A percentile compares a stretch with the other conserved stretches of the same genome.
These are phyloP conservation scores for Phalaenopsis hybrid DNA, from an alignment of 116 monocot genomes.

Conservation along the genomic window DNA sequence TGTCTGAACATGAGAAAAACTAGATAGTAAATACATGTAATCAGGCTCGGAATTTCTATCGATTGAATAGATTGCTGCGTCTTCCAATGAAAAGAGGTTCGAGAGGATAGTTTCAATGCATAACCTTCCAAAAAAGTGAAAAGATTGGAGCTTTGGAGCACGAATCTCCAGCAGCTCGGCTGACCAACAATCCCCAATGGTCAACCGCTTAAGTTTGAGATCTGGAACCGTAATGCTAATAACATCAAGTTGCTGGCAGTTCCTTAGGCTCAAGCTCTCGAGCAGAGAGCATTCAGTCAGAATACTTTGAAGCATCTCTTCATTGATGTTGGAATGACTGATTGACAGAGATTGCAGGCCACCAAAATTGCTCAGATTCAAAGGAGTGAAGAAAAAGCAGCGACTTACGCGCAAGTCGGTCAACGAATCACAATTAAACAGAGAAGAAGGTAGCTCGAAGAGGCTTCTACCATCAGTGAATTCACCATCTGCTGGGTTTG, in stretches of 20 bases:
- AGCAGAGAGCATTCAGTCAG: constrained; percentile 21
- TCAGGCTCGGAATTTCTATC: background rate
- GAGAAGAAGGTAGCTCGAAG: too few species aligned
- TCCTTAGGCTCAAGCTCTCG: constrained; percentile 21
- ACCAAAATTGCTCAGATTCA: constrained; percentile 3
- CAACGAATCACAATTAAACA: too few species aligned
- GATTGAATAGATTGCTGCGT: constrained; percentile 19
- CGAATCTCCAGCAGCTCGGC: too few species aligned
- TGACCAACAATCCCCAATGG: too few species aligned
- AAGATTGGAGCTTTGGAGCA: constrained; percentile 10
- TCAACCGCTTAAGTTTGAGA: background rate
- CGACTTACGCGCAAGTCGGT: too few species aligned
- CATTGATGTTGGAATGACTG: constrained; percentile 11
- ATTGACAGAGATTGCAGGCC: constrained; percentile 21
- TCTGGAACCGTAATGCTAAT: constrained; percentile 7
- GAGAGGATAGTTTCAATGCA: background rate
- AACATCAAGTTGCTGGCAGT: background rate
- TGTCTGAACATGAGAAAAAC: constrained; percentile 26
- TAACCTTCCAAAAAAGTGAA: constrained; percentile 14
- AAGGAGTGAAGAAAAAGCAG: background rate
- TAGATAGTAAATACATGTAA: constrained; percentile 9
- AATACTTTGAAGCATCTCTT: constrained; percentile 16
- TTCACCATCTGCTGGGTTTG: background rate
- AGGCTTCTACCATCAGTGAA: too few species aligned
- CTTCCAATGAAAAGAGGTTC: constrained; percentile 19